These are phyloP conservation scores for Acaromyces ingoldii DNA, from an alignment of 1,284 basidiomycete genomes.

Conservation along the genomic window DNA sequence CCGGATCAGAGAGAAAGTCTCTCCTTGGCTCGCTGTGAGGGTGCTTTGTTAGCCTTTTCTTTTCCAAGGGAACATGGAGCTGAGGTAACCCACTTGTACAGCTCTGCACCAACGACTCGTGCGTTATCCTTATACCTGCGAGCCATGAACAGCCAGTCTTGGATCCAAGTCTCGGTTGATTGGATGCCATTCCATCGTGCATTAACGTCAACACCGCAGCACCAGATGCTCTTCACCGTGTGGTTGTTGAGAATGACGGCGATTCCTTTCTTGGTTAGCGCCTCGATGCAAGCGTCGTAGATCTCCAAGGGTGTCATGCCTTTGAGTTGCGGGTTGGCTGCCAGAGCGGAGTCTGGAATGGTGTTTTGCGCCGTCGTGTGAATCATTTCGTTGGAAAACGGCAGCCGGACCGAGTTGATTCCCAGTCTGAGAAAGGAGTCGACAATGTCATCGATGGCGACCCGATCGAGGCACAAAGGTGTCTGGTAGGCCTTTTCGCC, in stretches of 20 bases:
- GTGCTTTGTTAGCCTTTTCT: no score
- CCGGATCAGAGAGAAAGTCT: constrained; percentile 7
- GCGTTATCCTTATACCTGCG: constrained; percentile 9
- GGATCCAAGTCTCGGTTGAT: constrained; percentile 3
- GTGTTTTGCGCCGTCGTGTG: background rate
- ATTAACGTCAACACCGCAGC: constrained; percentile 14
- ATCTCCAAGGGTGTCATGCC: constrained; percentile 13
- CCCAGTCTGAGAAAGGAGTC: constrained; percentile 9
- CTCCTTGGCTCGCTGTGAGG: constrained; percentile 8
- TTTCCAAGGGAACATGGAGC: no score
- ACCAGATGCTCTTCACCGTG: constrained; percentile 13
- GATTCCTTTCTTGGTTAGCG: constrained; percentile 10
- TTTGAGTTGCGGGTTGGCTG: constrained; percentile 12
- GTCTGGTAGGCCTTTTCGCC: constrained; percentile 14
- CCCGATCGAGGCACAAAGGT: constrained; percentile 13
- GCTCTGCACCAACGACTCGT: constrained; percentile 14
- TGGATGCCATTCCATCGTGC: constrained; percentile 14
- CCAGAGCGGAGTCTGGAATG: constrained; percentile 8
- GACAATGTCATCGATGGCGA: constrained; percentile 11
- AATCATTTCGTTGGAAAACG: constrained; percentile 17
- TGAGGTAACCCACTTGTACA: constrained; percentile 16
- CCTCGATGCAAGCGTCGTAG: constrained; percentile 9
- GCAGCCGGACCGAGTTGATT: constrained; percentile 12
- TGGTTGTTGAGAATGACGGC: constrained; percentile 19
- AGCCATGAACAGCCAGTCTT: constrained; percentile 12